Percentiles rank a stretch among this genome's conserved stretches.
phyloP scores from a whole-genome alignment of 225 moss, liverwort and hornwort species.

The Physcomitrium patens region DNA sequence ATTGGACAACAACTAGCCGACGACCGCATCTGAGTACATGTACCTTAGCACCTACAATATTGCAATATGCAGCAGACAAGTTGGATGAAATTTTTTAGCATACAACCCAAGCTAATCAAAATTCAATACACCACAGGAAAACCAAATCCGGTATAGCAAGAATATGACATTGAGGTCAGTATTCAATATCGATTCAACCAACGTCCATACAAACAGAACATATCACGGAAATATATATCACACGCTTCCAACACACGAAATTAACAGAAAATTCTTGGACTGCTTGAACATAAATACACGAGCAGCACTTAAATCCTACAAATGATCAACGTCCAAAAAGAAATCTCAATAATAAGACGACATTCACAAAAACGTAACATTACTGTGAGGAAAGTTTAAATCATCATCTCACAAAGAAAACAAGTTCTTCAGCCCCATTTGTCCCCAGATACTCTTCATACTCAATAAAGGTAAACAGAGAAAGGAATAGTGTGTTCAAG shows the following conservation, averaged over 20 bases:
- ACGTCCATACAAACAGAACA: slow-evolving; percentile 3
- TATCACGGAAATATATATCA: neutral
- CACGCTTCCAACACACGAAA: neutral
- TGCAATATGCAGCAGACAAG: no score
- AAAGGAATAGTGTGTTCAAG: slow-evolving; percentile 4
- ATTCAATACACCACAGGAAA: slow-evolving; percentile 5
- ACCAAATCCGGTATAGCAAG: neutral
- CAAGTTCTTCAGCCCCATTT: neutral
- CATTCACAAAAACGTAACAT: slow-evolving; percentile 1
- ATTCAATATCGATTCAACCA: neutral
- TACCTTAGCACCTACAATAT: no score
- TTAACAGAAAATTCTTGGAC: neutral
- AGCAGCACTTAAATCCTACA: neutral
- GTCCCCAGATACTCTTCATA: slow-evolving; percentile 14
- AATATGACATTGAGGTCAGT: neutral
- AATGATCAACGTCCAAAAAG: neutral
- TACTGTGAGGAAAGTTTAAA: neutral
- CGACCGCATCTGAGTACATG: no score
- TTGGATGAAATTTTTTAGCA: no score
- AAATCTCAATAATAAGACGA: neutral
- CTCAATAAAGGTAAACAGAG: neutral
- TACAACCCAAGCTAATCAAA: neutral
- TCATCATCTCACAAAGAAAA: neutral
- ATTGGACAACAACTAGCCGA: neutral
- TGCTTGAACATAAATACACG: neutral